phyloP scores from a whole-genome alignment of 768 basidiomycete genomes.

The Hygrophorus russula region DNA sequence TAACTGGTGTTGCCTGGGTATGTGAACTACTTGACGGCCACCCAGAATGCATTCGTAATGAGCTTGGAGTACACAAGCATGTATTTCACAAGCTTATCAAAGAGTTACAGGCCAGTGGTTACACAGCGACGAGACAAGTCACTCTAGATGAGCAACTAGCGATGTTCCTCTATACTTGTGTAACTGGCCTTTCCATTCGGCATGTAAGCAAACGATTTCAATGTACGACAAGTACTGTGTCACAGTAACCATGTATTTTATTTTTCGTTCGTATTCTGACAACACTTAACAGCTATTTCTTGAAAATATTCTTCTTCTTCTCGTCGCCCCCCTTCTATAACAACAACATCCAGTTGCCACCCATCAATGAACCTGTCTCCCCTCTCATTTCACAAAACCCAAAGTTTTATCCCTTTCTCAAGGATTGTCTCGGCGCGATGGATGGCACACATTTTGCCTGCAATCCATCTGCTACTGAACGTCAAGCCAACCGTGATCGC shows the following conservation, averaged over 20 bases:
- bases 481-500: slow-evolving; percentile 9
- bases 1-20: slow-evolving; percentile 11
- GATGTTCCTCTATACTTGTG: no score
- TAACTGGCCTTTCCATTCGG: no score
- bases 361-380: slow-evolving; percentile 10
- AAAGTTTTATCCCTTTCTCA: slow-evolving; percentile 23
- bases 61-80: slow-evolving; percentile 10
- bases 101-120: neutral
- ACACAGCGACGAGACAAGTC: slow-evolving; percentile 2
- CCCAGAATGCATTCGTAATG: slow-evolving; percentile 5
- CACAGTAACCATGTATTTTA: no score
- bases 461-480: slow-evolving; percentile 7
- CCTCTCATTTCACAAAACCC: slow-evolving; percentile 16
- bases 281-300: slow-evolving; percentile 20
- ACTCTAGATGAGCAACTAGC: slow-evolving; percentile 6
- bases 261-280: no score
- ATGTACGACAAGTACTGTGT: no score
- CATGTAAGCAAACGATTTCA: no score
- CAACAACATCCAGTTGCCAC: slow-evolving; percentile 11
- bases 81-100: slow-evolving; percentile 6
- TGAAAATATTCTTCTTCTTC: slow-evolving; percentile 16
- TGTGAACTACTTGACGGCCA: slow-evolving; percentile 10
- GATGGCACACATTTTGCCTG: slow-evolving; percentile 25
- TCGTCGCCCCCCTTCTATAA: slow-evolving; percentile 19
- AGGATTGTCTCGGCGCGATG: slow-evolving; percentile 18